These are phyloP conservation scores for Colletotrichum scovillei DNA, from an alignment of 2,329 filamentous ascomycete species.

Conservation along the genomic window DNA sequence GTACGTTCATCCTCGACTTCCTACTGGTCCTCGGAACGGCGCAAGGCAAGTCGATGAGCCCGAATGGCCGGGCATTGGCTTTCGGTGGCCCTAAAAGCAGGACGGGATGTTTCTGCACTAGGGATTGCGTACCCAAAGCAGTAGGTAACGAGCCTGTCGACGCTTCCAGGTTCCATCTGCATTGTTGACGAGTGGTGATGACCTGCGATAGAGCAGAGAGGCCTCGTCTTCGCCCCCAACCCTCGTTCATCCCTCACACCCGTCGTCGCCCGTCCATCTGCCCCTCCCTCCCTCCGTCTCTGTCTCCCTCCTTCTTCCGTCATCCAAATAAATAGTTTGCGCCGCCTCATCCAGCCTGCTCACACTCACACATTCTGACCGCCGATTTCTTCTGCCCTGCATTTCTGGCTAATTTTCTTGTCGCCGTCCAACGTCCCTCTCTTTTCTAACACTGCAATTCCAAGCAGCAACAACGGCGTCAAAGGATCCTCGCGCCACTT, in stretches of 20 bases:
- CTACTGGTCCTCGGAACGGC: background rate
- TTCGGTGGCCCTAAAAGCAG: slow-evolving; percentile 7
- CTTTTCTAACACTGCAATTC: background rate
- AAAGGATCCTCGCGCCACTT: background rate
- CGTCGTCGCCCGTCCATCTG: background rate
- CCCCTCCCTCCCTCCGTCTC: background rate
- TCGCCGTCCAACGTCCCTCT: background rate
- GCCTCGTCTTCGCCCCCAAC: slow-evolving; percentile 6
- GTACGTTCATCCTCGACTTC: background rate
- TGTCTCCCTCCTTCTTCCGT: background rate
- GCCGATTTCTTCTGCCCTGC: background rate
- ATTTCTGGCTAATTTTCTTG: background rate
- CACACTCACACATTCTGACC: slow-evolving; percentile 7
- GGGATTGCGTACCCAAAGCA: background rate
- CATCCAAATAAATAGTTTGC: slow-evolving; percentile 31
- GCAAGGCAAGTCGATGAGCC: slow-evolving; percentile 13
- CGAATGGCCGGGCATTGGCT: slow-evolving; percentile 17
- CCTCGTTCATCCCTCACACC: background rate
- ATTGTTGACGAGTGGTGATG: no score
- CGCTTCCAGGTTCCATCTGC: no score
- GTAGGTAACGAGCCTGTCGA: background rate
- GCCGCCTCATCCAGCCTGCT: slow-evolving; percentile 32
- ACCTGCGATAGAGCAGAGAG: background rate
- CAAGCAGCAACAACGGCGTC: background rate
- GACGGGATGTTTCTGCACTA: background rate